A percentile compares a stretch with the other conserved stretches of the same genome.
Evolutionary conservation across 1,139 yeast genomes (phyloP).

Genomic region (Geotrichum restrictum): DNA sequence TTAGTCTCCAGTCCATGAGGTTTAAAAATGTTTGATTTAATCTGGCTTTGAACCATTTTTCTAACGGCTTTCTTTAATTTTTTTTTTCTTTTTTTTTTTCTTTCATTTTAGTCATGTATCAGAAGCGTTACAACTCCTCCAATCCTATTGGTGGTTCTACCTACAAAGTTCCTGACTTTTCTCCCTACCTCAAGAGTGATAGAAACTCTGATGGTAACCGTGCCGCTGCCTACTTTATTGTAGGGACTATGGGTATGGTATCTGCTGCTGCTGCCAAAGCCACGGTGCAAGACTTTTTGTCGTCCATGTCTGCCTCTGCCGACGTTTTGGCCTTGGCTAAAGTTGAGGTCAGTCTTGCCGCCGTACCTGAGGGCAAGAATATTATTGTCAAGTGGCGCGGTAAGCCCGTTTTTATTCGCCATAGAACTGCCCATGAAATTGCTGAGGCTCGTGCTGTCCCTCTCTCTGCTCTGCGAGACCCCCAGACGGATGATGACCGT

Average conservation of each 20-base stretch:
- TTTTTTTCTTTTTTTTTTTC: constrained; percentile 10
- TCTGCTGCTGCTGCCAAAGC: constrained; percentile 97
- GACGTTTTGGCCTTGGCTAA: constrained; percentile 99
- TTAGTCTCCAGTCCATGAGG: too few relatives aligned
- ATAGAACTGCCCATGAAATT: constrained; percentile 90
- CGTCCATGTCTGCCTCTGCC: constrained; percentile 95
- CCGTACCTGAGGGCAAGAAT: constrained; percentile 96
- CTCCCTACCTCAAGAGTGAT: constrained; percentile 71
- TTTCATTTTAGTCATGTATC: constrained; percentile 20
- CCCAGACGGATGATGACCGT: constrained; percentile 89
- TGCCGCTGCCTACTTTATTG: constrained; percentile 93
- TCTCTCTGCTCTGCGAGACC: constrained; percentile 78
- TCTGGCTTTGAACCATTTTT: too few relatives aligned
- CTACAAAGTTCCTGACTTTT: constrained; percentile 90
- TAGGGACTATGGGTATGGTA: constrained; percentile 91
- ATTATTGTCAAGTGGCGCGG: constrained; percentile 99
- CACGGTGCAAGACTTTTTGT: constrained; percentile 91
- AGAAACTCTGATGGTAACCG: constrained; percentile 69
- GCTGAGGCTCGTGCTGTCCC: constrained; percentile 88
- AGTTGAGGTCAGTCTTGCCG: constrained; percentile 91
- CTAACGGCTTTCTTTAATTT: background rate
- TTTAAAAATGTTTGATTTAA: too few relatives aligned
- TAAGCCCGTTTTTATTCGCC: constrained; percentile 99
- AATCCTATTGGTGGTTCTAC: constrained; percentile 51
- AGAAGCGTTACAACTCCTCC: constrained; percentile 29